phyloP scores from a whole-genome alignment of 2,329 filamentous ascomycete species.

The Aspergillus transmontanensis region DNA sequence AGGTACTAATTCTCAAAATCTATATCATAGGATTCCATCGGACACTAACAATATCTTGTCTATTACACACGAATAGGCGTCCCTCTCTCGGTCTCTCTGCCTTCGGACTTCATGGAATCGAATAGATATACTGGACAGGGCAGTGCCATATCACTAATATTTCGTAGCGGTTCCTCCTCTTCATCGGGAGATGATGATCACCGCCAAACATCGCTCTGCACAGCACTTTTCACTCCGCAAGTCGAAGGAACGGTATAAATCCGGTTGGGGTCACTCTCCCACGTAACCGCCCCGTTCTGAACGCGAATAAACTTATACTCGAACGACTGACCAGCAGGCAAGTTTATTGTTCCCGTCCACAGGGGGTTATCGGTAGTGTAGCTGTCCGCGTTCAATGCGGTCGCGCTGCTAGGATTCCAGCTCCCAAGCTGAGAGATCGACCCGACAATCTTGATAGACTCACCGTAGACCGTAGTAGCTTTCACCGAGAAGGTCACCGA shows the following conservation, averaged over 20 bases:
- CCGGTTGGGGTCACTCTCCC: conserved; percentile 63
- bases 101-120: background rate
- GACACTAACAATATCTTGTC: background rate
- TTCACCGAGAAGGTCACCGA: conserved; percentile 65
- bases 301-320: conserved; percentile 72
- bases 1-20: too few species aligned
- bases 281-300: conserved; percentile 58
- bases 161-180: background rate
- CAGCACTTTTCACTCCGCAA: conserved; percentile 35
- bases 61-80: background rate
- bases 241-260: conserved; percentile 43
- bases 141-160: background rate
- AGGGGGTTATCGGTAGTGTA: conserved; percentile 64
- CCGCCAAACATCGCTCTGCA: conserved; percentile 43
- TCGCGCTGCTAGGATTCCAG: conserved; percentile 60
- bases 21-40: too few species aligned
- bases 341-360: conserved; percentile 61
- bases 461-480: conserved; percentile 61
- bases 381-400: conserved; percentile 58
- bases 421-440: conserved; percentile 61
- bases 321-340: conserved; percentile 59
- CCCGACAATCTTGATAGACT: conserved; percentile 68
- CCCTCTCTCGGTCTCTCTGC: background rate
- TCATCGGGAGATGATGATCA: conserved; percentile 9
- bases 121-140: background rate